Base-by-base conservation (phyloP, 148 eudicot species). In the Chenopodium album region DNA sequence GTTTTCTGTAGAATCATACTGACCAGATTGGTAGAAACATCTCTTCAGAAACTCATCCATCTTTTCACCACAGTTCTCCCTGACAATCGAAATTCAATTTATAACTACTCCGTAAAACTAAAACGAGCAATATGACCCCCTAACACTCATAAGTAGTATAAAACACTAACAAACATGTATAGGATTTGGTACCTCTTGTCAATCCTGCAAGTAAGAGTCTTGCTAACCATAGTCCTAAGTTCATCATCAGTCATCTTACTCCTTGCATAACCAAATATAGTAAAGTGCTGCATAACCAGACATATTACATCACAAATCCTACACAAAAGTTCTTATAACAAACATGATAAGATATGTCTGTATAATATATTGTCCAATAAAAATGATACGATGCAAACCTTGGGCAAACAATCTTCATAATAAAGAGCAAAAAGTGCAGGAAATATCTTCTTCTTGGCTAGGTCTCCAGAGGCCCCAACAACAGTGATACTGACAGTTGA, bases 351-450 rank as follows among this genome's bases (percentile, higher is more conserved):
- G 60, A 68, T 6, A 56, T 4, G 37, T 29, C 66, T 29, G 52
- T 46, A 16, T 11, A n/a, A 48, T 59, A 59, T 5, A 37, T 7
- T 16, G 46, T 22, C 4, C 44, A 68, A 34, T 52, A 23, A 3
- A 79, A 46, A 14, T 13, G 4, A 8, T 1, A 74, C 41, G 32
- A 69, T 48, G 54, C 87, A 79, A 76, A 96, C 99, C 99, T 94
- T 85, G 23, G 99, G 99, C 56, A 96, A 89, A 77, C 94, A 94
- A 81, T 81, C 95, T 84, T 94, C 99, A 75, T 96, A 96, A 78
- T 89, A 96, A 82, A 96, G 97, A 78, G 99, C 98, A 88, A 96
- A 96, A 85, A 96, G 99, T 71, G 99, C 98, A 81, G 98, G 99
- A 85, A 94, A 94, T 63, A 96, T 96, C 92, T 96, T 96, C 88